A percentile compares a stretch with the other conserved stretches of the same genome.
phyloP scores from a whole-genome alignment of 2,329 filamentous ascomycete species.

The Thelonectria discophora region DNA sequence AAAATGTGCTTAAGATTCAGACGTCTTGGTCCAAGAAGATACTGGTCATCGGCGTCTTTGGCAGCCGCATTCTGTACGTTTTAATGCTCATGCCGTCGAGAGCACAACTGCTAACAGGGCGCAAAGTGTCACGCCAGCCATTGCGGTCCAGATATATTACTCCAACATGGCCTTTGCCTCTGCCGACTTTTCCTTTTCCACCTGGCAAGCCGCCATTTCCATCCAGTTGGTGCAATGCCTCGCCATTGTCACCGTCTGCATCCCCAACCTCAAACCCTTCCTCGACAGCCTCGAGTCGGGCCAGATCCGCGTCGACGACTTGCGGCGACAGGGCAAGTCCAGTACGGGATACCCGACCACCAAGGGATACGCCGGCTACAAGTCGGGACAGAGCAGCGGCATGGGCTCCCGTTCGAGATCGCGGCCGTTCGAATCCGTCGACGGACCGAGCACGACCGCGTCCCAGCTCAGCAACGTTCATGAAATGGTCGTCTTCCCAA shows the following conservation, averaged over 20 bases:
- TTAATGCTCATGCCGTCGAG: not conserved
- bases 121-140: conserved; percentile 40
- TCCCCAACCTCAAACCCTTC: conserved; percentile 45
- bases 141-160: conserved; percentile 41
- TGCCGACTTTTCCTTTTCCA: conserved; percentile 34
- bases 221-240: conserved; percentile 43
- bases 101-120: conserved; percentile 7
- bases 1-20: conserved; percentile 43
- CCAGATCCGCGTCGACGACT: conserved; percentile 43
- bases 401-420: conserved; percentile 29
- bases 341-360: conserved; percentile 30
- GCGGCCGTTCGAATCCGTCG: conserved; percentile 9
- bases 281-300: conserved; percentile 43
- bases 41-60: conserved; percentile 44
- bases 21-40: conserved; percentile 41
- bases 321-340: conserved; percentile 40
- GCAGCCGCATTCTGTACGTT: conserved; percentile 44
- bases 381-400: conserved; percentile 29
- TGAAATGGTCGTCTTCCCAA: conserved; percentile 28
- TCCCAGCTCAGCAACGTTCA: conserved; percentile 29
- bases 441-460: not conserved
- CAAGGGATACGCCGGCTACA: conserved; percentile 33
- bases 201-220: conserved; percentile 38
- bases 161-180: conserved; percentile 37
- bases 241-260: conserved; percentile 40